Percentiles rank a stretch among this genome's conserved stretches.
Conservation (phyloP, 192 early-diverging fungal genomes). For the Coemansia sp. region DNA sequence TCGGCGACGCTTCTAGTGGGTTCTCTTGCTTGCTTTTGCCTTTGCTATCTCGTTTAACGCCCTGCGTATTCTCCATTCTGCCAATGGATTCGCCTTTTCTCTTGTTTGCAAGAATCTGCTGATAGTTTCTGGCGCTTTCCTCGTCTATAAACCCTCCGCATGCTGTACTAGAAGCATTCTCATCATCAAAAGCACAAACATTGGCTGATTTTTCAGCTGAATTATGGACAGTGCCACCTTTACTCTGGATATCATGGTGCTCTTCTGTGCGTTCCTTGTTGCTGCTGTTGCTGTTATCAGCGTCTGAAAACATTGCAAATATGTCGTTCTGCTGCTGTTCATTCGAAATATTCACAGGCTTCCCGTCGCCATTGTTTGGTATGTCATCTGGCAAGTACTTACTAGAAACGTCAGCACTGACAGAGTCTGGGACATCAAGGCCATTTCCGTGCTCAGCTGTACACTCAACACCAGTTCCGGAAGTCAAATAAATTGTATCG, state of each 20-base stretch:
- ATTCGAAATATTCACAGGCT: background rate
- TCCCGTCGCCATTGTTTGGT: background rate
- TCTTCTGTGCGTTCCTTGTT: background rate
- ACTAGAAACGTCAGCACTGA: background rate
- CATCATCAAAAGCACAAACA: slow-evolving; percentile 4
- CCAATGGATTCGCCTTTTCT: background rate
- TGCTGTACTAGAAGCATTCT: background rate
- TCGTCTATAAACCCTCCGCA: slow-evolving; percentile 47
- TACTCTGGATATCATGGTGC: background rate
- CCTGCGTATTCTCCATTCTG: background rate
- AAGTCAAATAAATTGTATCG: background rate
- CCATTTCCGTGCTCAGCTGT: background rate
- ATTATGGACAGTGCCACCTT: background rate
- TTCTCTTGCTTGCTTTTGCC: background rate
- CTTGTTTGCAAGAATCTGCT: slow-evolving; percentile 19
- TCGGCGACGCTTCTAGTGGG: background rate
- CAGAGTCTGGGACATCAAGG: background rate
- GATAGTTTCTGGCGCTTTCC: slow-evolving; percentile 48
- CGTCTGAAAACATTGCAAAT: slow-evolving; percentile 27
- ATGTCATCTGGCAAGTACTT: background rate
- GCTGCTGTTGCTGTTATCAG: background rate
- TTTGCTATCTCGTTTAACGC: background rate
- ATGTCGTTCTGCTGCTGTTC: slow-evolving; percentile 11
- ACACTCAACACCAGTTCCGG: background rate
- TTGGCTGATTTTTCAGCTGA: background rate